Conservation (phyloP, 768 basidiomycete genomes). For the Thelephora aurantiotincta region DNA sequence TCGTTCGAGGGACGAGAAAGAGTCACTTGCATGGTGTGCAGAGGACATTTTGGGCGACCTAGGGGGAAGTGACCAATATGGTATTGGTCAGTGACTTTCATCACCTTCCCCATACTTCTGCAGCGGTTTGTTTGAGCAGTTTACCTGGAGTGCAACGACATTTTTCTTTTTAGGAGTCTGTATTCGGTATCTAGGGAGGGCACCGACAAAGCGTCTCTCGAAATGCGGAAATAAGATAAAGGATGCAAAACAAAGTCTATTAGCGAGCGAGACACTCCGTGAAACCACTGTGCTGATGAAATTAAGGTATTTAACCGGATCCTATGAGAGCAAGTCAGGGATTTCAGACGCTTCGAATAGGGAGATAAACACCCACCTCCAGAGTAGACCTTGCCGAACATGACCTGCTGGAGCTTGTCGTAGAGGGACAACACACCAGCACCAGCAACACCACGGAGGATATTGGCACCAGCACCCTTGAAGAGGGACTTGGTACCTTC, state of each 20-base stretch:
- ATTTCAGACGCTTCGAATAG: neutral
- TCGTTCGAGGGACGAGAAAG: too few species aligned
- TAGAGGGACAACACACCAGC: conserved; percentile 98
- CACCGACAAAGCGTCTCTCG: neutral
- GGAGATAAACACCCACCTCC: conserved; percentile 46
- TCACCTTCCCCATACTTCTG: too few species aligned
- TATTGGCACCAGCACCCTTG: conserved; percentile 93
- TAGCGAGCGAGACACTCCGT: neutral
- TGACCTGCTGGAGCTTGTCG: conserved; percentile 91
- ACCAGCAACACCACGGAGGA: conserved; percentile 97
- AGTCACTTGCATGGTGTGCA: too few species aligned
- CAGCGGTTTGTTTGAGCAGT: too few species aligned
- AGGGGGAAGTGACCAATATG: too few species aligned
- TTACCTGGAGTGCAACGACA: too few species aligned
- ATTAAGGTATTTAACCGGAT: conserved; percentile 23
- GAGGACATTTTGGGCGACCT: too few species aligned
- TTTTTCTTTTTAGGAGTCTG: neutral
- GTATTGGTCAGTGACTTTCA: too few species aligned
- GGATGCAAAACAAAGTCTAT: neutral
- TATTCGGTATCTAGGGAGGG: neutral
- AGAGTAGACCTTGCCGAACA: conserved; percentile 99
- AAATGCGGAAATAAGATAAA: neutral
- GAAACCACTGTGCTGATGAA: neutral
- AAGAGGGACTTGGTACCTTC: conserved; percentile 94
- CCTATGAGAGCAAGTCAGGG: conserved; percentile 11